A percentile compares a stretch with the other conserved stretches of the same genome.
These are phyloP conservation scores for Pontederia paniculata DNA, from an alignment of 176 grass and related monocot genomes.

Conservation along the genomic window DNA sequence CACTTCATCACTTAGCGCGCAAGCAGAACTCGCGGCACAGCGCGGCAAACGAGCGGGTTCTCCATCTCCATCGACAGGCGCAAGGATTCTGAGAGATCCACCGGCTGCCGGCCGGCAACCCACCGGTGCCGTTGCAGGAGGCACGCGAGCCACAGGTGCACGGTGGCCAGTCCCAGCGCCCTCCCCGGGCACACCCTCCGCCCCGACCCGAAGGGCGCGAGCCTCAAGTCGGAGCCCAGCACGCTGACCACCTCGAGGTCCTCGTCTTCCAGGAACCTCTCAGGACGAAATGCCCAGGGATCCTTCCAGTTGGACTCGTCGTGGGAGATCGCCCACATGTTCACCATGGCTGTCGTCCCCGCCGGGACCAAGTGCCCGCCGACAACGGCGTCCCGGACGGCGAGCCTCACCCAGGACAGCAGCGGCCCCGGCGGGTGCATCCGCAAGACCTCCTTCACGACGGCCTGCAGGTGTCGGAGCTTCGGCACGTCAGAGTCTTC, in stretches of 20 bases:
- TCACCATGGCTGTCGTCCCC: slow-evolving; percentile 66
- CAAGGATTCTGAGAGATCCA: slow-evolving; percentile 69
- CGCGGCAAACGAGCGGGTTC: slow-evolving; percentile 46
- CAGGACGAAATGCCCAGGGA: slow-evolving; percentile 46
- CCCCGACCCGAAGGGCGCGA: slow-evolving; percentile 71
- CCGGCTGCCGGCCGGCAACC: slow-evolving; percentile 10
- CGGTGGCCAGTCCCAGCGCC: slow-evolving; percentile 49
- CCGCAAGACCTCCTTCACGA: slow-evolving; percentile 65
- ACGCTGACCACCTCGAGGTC: slow-evolving; percentile 17
- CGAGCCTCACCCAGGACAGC: slow-evolving; percentile 46
- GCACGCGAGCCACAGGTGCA: slow-evolving; percentile 58
- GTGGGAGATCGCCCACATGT: slow-evolving; percentile 79
- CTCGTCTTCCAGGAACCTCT: slow-evolving; percentile 38
- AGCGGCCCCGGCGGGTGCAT: slow-evolving; percentile 81
- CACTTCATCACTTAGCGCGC: too few relatives aligned
- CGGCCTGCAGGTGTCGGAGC: slow-evolving; percentile 55
- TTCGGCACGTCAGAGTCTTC: slow-evolving; percentile 29
- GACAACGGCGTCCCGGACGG: slow-evolving; percentile 45
- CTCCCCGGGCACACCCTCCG: slow-evolving; percentile 73
- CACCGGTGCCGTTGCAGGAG: slow-evolving; percentile 68
- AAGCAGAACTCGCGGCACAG: slow-evolving; percentile 10
- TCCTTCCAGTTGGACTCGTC: slow-evolving; percentile 49
- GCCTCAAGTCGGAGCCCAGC: slow-evolving; percentile 51
- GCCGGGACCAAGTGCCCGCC: slow-evolving; percentile 58
- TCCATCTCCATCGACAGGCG: slow-evolving; percentile 81